Percentiles rank a stretch among this genome's conserved stretches.
Conservation (phyloP, 2,329 filamentous ascomycete species). For the Scedosporium boydii region DNA sequence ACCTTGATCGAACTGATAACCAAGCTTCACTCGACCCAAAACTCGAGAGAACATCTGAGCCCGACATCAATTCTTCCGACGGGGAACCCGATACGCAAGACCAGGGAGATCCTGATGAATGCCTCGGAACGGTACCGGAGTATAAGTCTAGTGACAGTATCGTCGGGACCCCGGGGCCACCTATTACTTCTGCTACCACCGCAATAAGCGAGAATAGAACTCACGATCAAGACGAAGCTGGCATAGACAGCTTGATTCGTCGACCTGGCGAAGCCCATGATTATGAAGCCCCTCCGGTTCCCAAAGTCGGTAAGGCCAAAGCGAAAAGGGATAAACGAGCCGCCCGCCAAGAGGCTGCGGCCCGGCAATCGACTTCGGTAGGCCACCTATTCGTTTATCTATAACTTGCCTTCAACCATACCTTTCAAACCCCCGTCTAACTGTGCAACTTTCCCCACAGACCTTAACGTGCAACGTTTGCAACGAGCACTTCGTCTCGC, state of each 20-base stretch:
- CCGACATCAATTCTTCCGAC: conserved; percentile 1
- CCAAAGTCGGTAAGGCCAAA: conserved; percentile 1
- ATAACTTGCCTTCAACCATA: neutral
- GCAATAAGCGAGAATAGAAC: too few species aligned
- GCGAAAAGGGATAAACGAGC: conserved; percentile 39
- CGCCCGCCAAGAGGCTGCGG: conserved; percentile 26
- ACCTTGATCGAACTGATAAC: conserved; percentile 24
- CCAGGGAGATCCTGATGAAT: too few species aligned
- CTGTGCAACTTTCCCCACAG: neutral
- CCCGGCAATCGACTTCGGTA: conserved; percentile 23
- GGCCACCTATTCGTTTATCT: conserved; percentile 12
- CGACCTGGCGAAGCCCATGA: neutral
- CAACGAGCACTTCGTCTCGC: conserved; percentile 43
- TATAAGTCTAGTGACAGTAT: too few species aligned
- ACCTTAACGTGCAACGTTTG: conserved; percentile 23
- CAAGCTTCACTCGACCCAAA: neutral
- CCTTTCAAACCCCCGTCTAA: conserved; percentile 3
- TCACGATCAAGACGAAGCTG: conserved; percentile 15
- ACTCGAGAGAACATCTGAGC: neutral
- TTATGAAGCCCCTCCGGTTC: neutral
- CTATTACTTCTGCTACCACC: too few species aligned
- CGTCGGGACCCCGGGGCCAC: too few species aligned
- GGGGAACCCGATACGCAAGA: conserved; percentile 9
- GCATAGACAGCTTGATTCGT: conserved; percentile 6
- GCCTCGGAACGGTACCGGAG: too few species aligned